These are phyloP conservation scores for Fusarium xylarioides DNA, from an alignment of 2,329 filamentous ascomycete species.

Conservation along the genomic window DNA sequence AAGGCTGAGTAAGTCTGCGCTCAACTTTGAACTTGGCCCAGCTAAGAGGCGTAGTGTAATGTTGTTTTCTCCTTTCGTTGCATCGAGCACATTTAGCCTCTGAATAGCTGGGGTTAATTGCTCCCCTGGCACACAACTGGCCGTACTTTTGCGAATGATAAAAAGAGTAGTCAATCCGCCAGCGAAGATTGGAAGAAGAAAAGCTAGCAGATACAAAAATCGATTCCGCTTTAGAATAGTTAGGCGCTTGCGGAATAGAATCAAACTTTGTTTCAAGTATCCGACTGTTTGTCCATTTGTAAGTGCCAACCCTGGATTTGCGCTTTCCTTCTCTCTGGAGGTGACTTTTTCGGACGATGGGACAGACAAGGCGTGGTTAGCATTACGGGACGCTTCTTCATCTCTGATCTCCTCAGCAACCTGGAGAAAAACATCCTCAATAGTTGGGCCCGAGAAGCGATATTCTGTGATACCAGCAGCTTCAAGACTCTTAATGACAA, in stretches of 20 bases:
- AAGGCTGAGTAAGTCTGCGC: conserved; percentile 42
- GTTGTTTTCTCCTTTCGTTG: conserved; percentile 45
- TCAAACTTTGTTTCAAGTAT: conserved; percentile 73
- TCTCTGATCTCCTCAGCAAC: conserved; percentile 80
- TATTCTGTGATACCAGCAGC: conserved; percentile 75
- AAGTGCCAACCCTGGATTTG: conserved; percentile 59
- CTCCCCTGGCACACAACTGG: conserved; percentile 61
- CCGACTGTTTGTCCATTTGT: conserved; percentile 75
- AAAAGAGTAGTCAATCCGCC: conserved; percentile 83
- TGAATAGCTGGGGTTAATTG: conserved; percentile 53
- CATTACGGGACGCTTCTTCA: conserved; percentile 51
- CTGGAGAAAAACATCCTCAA: conserved; percentile 91
- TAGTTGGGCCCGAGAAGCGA: conserved; percentile 86
- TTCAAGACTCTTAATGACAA: conserved; percentile 76
- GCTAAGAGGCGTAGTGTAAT: conserved; percentile 42
- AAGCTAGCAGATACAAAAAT: conserved; percentile 77
- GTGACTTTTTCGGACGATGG: conserved; percentile 36
- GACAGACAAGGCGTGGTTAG: conserved; percentile 30
- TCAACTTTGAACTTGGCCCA: conserved; percentile 52
- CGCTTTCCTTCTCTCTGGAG: conserved; percentile 37
- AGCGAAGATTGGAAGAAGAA: conserved; percentile 81
- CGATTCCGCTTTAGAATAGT: conserved; percentile 82
- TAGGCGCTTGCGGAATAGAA: conserved; percentile 80
- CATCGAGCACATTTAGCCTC: conserved; percentile 49
- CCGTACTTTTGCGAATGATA: conserved; percentile 64